These are phyloP conservation scores for Micromonas commoda DNA, from an alignment of 139 green algal genomes.

Conservation along the genomic window DNA sequence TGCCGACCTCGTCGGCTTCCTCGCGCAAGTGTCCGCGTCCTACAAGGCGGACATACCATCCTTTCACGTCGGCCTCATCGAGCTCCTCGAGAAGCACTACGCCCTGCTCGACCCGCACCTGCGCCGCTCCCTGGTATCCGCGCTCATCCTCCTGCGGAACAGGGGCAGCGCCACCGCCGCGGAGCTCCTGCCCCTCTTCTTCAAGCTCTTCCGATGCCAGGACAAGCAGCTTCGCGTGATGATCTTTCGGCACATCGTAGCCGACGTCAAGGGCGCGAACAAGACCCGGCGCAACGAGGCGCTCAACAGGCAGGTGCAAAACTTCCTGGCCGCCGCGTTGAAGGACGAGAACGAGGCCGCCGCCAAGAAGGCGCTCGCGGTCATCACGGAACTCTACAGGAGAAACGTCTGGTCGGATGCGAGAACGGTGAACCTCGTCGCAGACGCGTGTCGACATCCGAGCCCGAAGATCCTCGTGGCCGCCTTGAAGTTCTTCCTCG, in stretches of 20 bases:
- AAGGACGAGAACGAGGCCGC: constrained; percentile 74
- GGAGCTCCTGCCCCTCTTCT: constrained; percentile 83
- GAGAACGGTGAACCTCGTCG: constrained; percentile 88
- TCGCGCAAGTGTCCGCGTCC: constrained; percentile 71
- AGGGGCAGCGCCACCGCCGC: constrained; percentile 52
- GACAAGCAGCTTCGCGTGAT: constrained; percentile 79
- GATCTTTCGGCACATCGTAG: constrained; percentile 86
- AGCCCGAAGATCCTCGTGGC: constrained; percentile 69
- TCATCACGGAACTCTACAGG: constrained; percentile 89
- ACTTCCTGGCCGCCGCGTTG: constrained; percentile 71
- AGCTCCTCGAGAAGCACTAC: constrained; percentile 75
- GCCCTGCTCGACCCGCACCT: constrained; percentile 61
- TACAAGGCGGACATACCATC: constrained; percentile 60
- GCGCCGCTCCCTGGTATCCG: constrained; percentile 62
- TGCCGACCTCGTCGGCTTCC: constrained; percentile 74
- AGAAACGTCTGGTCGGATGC: constrained; percentile 91
- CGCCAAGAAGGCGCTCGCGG: constrained; percentile 80
- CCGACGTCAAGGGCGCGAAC: constrained; percentile 61
- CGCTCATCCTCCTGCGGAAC: constrained; percentile 89
- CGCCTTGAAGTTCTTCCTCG: constrained; percentile 96
- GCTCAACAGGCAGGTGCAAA: constrained; percentile 81
- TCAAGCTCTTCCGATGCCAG: constrained; percentile 82
- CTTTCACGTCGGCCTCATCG: constrained; percentile 69
- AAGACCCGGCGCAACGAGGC: constrained; percentile 66
- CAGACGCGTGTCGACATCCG: constrained; percentile 55